These are phyloP conservation scores for Penicillium polonicum DNA, from an alignment of 2,329 filamentous ascomycete genomes.

Conservation along the genomic window DNA sequence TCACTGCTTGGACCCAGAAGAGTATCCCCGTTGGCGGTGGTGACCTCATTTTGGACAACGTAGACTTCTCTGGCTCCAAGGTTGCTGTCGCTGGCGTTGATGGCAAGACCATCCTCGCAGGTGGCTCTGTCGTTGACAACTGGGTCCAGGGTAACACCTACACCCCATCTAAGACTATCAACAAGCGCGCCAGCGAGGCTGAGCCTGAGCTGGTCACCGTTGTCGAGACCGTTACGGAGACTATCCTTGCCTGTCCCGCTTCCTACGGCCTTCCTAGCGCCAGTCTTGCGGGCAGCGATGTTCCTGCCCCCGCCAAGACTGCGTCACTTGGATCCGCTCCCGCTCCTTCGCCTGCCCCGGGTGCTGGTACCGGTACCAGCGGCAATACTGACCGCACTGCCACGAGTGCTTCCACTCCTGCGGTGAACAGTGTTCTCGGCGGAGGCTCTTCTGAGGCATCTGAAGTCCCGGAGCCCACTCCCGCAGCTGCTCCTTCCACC, in stretches of 20 bases:
- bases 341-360: slow-evolving; percentile 2
- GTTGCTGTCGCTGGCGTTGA: slow-evolving; percentile 62
- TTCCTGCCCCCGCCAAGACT: slow-evolving; percentile 2
- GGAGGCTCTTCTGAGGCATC: slow-evolving; percentile 1
- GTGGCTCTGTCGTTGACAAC: slow-evolving; percentile 65
- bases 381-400: slow-evolving; percentile 2
- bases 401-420: slow-evolving; percentile 2
- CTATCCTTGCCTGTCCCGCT: slow-evolving; percentile 25
- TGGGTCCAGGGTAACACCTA: slow-evolving; percentile 83
- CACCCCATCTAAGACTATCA: slow-evolving; percentile 32
- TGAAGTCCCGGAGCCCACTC: slow-evolving; percentile 7
- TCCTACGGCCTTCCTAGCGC: not conserved
- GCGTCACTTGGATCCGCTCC: not conserved
- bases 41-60: slow-evolving; percentile 82
- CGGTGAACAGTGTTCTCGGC: slow-evolving; percentile 11
- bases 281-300: slow-evolving; percentile 8
- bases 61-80: slow-evolving; percentile 72
- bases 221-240: slow-evolving; percentile 30
- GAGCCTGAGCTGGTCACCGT: slow-evolving; percentile 23
- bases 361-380: not conserved
- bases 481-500: slow-evolving; percentile 8
- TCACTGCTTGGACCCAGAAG: slow-evolving; percentile 66
- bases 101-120: slow-evolving; percentile 63
- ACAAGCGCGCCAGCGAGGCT: slow-evolving; percentile 29
- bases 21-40: slow-evolving; percentile 70